These are phyloP conservation scores for Mollisiaceae sp. DNA, from an alignment of 2,329 filamentous ascomycete species.

Conservation along the genomic window DNA sequence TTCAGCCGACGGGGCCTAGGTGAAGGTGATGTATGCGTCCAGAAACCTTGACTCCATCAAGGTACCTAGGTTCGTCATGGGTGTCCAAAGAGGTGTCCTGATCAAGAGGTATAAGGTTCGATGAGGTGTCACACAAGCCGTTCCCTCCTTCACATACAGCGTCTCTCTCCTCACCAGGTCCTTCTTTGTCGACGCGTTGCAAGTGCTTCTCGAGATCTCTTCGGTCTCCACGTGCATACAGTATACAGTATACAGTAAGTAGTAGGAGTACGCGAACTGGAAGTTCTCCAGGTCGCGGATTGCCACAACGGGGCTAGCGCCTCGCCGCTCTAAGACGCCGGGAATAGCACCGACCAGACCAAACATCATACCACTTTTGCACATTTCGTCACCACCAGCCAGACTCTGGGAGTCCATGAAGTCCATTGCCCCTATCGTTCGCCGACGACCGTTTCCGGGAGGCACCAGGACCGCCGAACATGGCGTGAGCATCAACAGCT, in stretches of 20 bases:
- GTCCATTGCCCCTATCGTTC: not conserved
- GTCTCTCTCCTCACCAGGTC: not conserved
- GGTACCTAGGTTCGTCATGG: conserved; percentile 11
- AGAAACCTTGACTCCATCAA: not conserved
- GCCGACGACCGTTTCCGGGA: not conserved
- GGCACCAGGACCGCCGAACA: not conserved
- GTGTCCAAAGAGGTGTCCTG: conserved; percentile 21
- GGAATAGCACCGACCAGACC: not conserved
- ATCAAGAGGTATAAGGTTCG: conserved; percentile 16
- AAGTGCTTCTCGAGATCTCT: not conserved
- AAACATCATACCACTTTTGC: conserved; percentile 15
- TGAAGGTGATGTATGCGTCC: not conserved
- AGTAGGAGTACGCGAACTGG: not conserved
- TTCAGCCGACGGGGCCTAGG: not conserved
- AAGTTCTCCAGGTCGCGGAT: not conserved
- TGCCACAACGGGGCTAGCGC: conserved; percentile 3
- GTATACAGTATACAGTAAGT: too few species aligned
- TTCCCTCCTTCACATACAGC: not conserved
- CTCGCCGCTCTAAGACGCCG: conserved; percentile 14
- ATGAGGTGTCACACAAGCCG: not conserved
- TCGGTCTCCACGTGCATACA: not conserved
- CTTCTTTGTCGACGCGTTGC: not conserved
- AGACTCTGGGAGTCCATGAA: not conserved
- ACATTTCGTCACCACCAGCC: not conserved
- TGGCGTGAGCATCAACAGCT: conserved; percentile 18